Conservation (phyloP, 495 filamentous ascomycete genomes). For the Trichoderma erinaceum region DNA sequence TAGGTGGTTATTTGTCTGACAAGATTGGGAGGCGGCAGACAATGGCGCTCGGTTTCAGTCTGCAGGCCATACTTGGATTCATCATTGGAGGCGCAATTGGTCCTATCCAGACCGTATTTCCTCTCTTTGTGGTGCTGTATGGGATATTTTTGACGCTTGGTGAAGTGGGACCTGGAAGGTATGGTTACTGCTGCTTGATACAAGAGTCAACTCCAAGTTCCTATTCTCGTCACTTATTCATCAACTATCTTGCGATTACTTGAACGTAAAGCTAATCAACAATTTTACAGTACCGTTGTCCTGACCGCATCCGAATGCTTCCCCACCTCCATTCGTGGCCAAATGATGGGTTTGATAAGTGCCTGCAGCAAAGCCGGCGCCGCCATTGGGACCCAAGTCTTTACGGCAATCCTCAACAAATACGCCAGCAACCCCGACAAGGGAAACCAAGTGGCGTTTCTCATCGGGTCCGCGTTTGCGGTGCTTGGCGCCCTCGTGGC, state of each 20-base stretch:
- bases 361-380: background rate
- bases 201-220: background rate
- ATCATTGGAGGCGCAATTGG: conserved; percentile 41
- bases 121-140: conserved; percentile 48
- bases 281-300: background rate
- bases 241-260: too few species aligned
- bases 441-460: background rate
- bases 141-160: conserved; percentile 39
- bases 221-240: background rate
- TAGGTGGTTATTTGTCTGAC: conserved; percentile 46
- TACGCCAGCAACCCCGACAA: background rate
- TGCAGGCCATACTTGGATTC: conserved; percentile 41
- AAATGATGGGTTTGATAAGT: background rate
- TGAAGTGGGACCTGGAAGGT: conserved; percentile 1
- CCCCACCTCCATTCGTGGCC: background rate
- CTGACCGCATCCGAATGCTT: background rate
- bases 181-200: background rate
- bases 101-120: conserved; percentile 39
- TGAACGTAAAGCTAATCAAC: background rate
- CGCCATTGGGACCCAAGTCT: background rate
- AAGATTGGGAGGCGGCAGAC: conserved; percentile 44
- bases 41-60: conserved; percentile 39
- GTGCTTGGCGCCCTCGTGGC: background rate
- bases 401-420: conserved; percentile 1
- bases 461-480: background rate